Percentiles rank a stretch among this genome's conserved stretches.
Conservation (phyloP, 495 filamentous ascomycete species). For the Bacidia gigantensis region DNA sequence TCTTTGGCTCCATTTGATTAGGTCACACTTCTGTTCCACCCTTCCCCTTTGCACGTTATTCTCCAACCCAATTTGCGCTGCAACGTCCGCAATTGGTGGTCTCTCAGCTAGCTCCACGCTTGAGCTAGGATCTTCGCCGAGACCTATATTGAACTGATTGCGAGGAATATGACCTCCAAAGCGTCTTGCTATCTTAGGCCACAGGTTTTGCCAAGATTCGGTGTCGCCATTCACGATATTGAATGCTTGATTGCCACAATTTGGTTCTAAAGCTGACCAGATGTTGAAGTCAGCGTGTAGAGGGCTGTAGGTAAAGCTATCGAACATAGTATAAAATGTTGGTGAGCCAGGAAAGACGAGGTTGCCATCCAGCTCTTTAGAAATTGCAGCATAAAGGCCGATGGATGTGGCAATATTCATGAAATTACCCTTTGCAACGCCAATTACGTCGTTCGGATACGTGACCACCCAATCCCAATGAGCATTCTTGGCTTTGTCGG, state of each 20-base stretch:
- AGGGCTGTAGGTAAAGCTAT: slow-evolving; percentile 36
- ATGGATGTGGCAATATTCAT: slow-evolving; percentile 41
- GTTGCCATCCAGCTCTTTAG: slow-evolving; percentile 30
- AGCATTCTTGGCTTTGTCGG: slow-evolving; percentile 20
- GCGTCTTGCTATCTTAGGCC: slow-evolving; percentile 29
- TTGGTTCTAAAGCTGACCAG: slow-evolving; percentile 35
- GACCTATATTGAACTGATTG: slow-evolving; percentile 30
- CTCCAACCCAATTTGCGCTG: slow-evolving; percentile 27
- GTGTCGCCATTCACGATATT: slow-evolving; percentile 43
- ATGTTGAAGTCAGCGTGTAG: slow-evolving; percentile 39
- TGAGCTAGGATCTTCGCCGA: slow-evolving; percentile 14
- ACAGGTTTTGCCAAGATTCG: slow-evolving; percentile 40
- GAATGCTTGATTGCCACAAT: slow-evolving; percentile 35
- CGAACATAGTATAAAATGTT: slow-evolving; percentile 35
- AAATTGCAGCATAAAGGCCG: slow-evolving; percentile 37
- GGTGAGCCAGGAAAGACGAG: slow-evolving; percentile 36
- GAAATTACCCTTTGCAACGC: slow-evolving; percentile 32
- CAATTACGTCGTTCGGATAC: slow-evolving; percentile 37
- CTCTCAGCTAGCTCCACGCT: slow-evolving; percentile 21
- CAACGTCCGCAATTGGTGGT: slow-evolving; percentile 32
- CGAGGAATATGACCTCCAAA: slow-evolving; percentile 29
- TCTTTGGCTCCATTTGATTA: slow-evolving; percentile 37
- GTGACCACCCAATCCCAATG: slow-evolving; percentile 34
- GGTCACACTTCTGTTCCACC: slow-evolving; percentile 34
- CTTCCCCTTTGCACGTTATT: slow-evolving; percentile 20